Base-by-base conservation (phyloP, 2,329 filamentous ascomycete species). In the Colletotrichum sp. region DNA sequence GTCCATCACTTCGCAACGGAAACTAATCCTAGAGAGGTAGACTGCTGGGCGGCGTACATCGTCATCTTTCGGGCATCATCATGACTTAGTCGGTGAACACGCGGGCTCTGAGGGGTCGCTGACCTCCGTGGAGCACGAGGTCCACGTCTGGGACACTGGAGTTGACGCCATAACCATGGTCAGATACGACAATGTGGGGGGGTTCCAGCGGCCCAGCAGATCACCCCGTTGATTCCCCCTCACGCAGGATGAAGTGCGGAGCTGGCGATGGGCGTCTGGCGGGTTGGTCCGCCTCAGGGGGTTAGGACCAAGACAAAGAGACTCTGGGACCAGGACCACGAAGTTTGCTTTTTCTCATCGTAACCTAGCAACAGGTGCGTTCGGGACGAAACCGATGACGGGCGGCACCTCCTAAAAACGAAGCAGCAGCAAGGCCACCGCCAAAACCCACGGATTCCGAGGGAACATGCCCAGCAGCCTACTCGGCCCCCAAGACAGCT, bases 161-260 rank as follows among this genome's bases (percentile, higher is more conserved):
- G 64, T 65, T 68, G 44, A 76, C 59, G 70, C 44, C 74, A 59
- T 68, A 18, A 28, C 28, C 70, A 74, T 34, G 74, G 65, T n/a
- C 34, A 39, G 64, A 36, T 52, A 76, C 59, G 65, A 24, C 44
- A 48, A 44, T 69, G 74, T 73, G 74, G 70, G 74, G 74, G 70
- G 74, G 73, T 39, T 63, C n/a, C 62, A 22, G 55, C 32, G 26
- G 64, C 15, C 59, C 44, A 62, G 59, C 72, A 44, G 70, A 44
- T 68, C 60, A 39, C 48, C 48, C 34, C 22, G 62, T 44, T 18
- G 30, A 22, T 36, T 44, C 15, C 55, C 68, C 73, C 57, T 63
- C 71, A 72, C 52, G 24, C 39, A 72, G 30, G 30, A 69, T 55
- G 30, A 12, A 34, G 39, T 72, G 74, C 74, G 57, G 74, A 76